Evolutionary conservation across 495 filamentous ascomycete species (phyloP), one percentile per base, ranked within the genome.

Genomic region (Copromyces sp.): DNA sequence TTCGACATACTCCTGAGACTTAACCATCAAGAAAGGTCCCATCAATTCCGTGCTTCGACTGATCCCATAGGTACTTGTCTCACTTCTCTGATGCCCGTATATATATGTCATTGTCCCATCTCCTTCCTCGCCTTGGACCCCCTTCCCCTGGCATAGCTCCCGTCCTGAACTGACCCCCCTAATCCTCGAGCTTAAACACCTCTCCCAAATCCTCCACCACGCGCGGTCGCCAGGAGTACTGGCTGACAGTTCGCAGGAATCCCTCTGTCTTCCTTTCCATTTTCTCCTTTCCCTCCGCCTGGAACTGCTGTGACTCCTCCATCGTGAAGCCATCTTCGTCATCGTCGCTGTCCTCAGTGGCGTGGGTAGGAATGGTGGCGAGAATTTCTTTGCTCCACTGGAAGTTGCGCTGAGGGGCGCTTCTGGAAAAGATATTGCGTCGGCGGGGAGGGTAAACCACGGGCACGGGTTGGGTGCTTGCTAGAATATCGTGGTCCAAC

Each of bases 391-490:
- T 40, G 8, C 39, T 40, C 39, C 39, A 40, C 39, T 40, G 11
- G 8, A 40, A 3, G 8, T 9, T 9, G 11, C 39, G 39, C 39
- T 12, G 39, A 20, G 5, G 24, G 14, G 24, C 47, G 47, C 4
- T 32, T 24, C 32, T 61, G 9, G 0, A 6, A 7, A 61, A 61
- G 2, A 61, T 61, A 3, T 61, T 61, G 0, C 20, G 47, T 1
- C 24, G 20, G 0, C 47, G 47, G 4, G 47, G 47, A 0, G 24
- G 47, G 4, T 61, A 61, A 11, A 32, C 8, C 35, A 5, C 5
- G 3, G 35, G 39, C 2, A 1, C 0, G 4, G 2, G 20, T 2
- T 0, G 24, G 4, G 0, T 2, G 35, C 35, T 37, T 37, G 2
- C 35, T 9, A 12, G 0, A 9, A 3, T 8, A 40, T 40, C 5